Percentiles rank a stretch among this genome's conserved stretches.
Conservation (phyloP, 2,329 filamentous ascomycete genomes). For the Trichoderma polysporum region DNA sequence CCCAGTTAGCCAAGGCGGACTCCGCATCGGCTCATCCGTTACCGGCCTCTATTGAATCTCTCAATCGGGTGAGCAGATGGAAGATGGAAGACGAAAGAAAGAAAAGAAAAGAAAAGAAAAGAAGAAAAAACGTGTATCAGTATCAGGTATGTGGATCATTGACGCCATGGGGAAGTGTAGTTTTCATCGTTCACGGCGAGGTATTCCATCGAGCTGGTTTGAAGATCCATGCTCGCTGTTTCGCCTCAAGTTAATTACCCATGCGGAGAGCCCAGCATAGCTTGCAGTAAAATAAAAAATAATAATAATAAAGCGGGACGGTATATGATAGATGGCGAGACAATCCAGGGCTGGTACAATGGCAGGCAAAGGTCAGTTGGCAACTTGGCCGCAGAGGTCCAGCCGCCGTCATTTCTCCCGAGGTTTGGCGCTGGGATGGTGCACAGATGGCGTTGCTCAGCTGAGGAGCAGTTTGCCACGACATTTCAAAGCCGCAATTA, state of each 20-base stretch:
- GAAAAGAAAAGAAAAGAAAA: neutral
- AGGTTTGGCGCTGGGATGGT: neutral
- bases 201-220: neutral
- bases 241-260: slow-evolving; percentile 9
- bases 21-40: slow-evolving; percentile 8
- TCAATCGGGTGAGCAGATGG: neutral
- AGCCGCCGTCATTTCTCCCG: slow-evolving; percentile 8
- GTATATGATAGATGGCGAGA: neutral
- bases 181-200: neutral
- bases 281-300: neutral
- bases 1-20: slow-evolving; percentile 11
- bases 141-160: slow-evolving; percentile 1
- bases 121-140: neutral
- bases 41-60: neutral
- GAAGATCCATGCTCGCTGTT: slow-evolving; percentile 16
- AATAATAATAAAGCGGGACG: too few species aligned
- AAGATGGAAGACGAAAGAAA: too few species aligned
- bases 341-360: neutral
- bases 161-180: neutral
- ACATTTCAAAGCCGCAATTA: slow-evolving; percentile 8
- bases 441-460: slow-evolving; percentile 17
- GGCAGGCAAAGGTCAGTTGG: neutral
- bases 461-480: slow-evolving; percentile 18
- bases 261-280: neutral
- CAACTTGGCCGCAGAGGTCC: neutral